Conservation (phyloP, 2,329 filamentous ascomycete species). For the Blastomyces silverae region DNA sequence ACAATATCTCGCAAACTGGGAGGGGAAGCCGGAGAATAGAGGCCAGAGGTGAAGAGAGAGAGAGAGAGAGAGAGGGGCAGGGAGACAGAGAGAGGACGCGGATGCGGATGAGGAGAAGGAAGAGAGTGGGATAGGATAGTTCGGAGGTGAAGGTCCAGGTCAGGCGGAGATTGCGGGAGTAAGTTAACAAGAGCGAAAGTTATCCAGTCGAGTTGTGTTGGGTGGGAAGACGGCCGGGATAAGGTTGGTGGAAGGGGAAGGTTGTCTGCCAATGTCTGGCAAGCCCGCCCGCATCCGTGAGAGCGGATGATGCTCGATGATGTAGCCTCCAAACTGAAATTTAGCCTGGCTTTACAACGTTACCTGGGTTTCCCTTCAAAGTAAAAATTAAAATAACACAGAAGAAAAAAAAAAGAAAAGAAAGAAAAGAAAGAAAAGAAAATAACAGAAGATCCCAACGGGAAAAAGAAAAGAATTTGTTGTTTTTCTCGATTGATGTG, state of each 20-base stretch:
- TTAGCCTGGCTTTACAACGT: neutral
- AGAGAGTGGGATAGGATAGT: slow-evolving; percentile 11
- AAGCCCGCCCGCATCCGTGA: no score
- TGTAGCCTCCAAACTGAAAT: neutral
- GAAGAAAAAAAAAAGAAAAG: no score
- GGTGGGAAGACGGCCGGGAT: neutral
- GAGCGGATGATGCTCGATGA: neutral
- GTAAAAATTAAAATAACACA: no score
- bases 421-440: neutral
- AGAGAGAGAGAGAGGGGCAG: neutral
- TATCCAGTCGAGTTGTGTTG: neutral
- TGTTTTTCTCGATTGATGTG: neutral
- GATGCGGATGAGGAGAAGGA: slow-evolving; percentile 14
- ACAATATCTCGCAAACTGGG: neutral
- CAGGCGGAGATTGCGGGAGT: neutral
- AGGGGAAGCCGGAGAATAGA: neutral
- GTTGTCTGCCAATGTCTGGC: neutral
- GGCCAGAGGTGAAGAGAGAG: neutral
- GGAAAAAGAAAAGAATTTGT: neutral
- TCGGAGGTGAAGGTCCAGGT: no score
- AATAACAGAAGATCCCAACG: neutral
- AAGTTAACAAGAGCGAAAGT: neutral
- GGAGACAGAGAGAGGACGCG: neutral
- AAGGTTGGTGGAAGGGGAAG: neutral
- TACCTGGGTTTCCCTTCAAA: no score